Evolutionary conservation across 2,329 filamentous ascomycete genomes (phyloP), one percentile per base, ranked within the genome.

Genomic region (Hymenoscyphus salicellus): DNA sequence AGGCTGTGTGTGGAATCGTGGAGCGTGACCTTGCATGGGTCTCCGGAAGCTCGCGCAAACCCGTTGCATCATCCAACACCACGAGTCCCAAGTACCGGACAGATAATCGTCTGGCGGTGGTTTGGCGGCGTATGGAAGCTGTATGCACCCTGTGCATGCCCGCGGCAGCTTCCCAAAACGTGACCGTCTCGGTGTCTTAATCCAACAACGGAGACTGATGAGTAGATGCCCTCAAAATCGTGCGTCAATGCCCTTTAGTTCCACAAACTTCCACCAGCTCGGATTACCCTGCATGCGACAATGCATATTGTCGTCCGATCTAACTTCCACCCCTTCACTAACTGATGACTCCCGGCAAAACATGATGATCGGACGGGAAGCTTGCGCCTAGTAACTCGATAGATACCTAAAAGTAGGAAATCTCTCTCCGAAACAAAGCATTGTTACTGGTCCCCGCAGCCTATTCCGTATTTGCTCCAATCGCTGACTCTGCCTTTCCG

Each of bases 41-140:
- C 66, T 62, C 58, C 55, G 49, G 58, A 52, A 32, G 41, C 28
- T 61, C 63, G 63, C 63, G 38, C 57, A 65, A 58, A 70, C 61
- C 63, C 68, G 66, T 67, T 67, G 60, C 38, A 57, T 11, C 10
- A 49, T 14, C 46, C 46, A 49, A 11, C 46, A 49, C 23, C 46
- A 23, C n/a, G 6, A 26, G 10, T 23, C 26, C n/a, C 65, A 69
- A 69, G 59, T 69, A 66, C 69, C 69, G 69, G 63, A 63, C 69
- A 67, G 67, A 69, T 70, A 60, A 67, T 5, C 46, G 46, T 49
- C 20, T 23, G 46, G 46, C 20, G 20, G 20, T 14, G 20, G 46
- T 49, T 11, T 23, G 46, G 46, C 46, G 46, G 20, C 46, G 46
- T 49, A 26, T 49, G n/a, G 23, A 23, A 23, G 46, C 46, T 23